phyloP scores from a whole-genome alignment of 208 protist genomes.

The Crithidia brevicula region DNA sequence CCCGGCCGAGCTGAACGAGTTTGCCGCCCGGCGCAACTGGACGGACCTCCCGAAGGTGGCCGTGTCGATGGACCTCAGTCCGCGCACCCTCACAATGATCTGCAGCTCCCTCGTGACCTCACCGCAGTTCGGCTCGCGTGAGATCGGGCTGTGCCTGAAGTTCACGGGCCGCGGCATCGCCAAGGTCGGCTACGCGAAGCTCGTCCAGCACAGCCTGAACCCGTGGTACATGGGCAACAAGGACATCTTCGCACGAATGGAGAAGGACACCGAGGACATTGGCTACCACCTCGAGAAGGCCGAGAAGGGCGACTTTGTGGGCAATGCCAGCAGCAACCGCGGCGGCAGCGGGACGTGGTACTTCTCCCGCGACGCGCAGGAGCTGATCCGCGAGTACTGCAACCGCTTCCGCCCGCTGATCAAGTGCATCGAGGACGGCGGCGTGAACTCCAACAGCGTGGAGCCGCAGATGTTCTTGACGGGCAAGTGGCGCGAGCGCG shows the following conservation, averaged over 20 bases:
- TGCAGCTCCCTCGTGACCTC: slow-evolving; percentile 79
- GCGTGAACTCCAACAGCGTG: slow-evolving; percentile 52
- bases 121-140: slow-evolving; percentile 80
- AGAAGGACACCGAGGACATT: slow-evolving; percentile 57
- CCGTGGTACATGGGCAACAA: slow-evolving; percentile 80
- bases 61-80: slow-evolving; percentile 44
- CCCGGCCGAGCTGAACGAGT: slow-evolving; percentile 56
- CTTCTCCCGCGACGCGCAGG: slow-evolving; percentile 72
- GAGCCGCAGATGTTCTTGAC: slow-evolving; percentile 81
- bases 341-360: slow-evolving; percentile 73
- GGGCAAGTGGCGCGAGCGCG: slow-evolving; percentile 61
- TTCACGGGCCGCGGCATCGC: slow-evolving; percentile 68
- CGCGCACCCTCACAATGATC: slow-evolving; percentile 60
- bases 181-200: slow-evolving; percentile 85
- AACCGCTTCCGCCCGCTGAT: slow-evolving; percentile 72
- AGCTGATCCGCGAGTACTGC: slow-evolving; percentile 69
- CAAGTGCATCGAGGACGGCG: slow-evolving; percentile 60
- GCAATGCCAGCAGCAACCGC: slow-evolving; percentile 53
- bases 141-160: slow-evolving; percentile 85
- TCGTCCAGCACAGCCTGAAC: slow-evolving; percentile 63
- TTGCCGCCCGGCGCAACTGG: slow-evolving; percentile 70
- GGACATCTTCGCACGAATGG: slow-evolving; percentile 75
- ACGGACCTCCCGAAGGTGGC: slow-evolving; percentile 71
- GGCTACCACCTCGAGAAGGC: slow-evolving; percentile 72
- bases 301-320: slow-evolving; percentile 66